Percentiles rank a stretch among this genome's conserved stretches.
Evolutionary conservation across 257 asterid genomes (phyloP).

Genomic region (Salvia splendens): DNA sequence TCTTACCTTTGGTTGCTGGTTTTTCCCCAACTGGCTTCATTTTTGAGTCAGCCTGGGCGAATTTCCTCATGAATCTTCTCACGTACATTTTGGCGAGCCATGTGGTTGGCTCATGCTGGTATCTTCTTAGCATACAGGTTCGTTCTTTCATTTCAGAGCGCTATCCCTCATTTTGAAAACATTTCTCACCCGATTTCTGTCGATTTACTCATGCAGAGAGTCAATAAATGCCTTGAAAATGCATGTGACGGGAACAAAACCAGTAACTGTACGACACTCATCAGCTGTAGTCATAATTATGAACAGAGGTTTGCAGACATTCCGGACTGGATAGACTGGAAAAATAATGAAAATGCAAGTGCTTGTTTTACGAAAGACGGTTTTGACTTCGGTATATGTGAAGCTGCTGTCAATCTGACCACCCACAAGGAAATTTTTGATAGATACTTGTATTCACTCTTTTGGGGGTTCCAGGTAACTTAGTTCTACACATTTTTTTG

Average conservation of each 20-base stretch:
- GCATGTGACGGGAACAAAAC: slow-evolving; percentile 54
- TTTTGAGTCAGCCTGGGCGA: slow-evolving; percentile 92
- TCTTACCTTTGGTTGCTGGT: slow-evolving; percentile 74
- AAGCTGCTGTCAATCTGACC: slow-evolving; percentile 63
- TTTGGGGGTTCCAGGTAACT: slow-evolving; percentile 98
- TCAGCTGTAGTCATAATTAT: slow-evolving; percentile 67
- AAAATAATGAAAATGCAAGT: slow-evolving; percentile 48
- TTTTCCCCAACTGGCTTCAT: slow-evolving; percentile 72
- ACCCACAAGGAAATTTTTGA: slow-evolving; percentile 39
- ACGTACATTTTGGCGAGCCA: slow-evolving; percentile 73
- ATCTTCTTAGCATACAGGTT: slow-evolving; percentile 90
- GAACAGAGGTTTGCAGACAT: slow-evolving; percentile 11
- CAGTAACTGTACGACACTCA: slow-evolving; percentile 44
- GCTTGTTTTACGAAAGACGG: slow-evolving; percentile 61
- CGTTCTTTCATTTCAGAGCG: no score
- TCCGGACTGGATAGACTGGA: slow-evolving; percentile 56
- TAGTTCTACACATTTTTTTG: background rate
- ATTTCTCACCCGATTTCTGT: background rate
- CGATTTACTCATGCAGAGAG: slow-evolving; percentile 54
- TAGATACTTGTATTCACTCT: slow-evolving; percentile 79
- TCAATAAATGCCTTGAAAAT: slow-evolving; percentile 78
- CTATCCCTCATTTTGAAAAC: no score
- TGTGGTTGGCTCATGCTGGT: slow-evolving; percentile 91
- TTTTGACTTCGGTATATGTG: slow-evolving; percentile 70
- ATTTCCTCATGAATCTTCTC: slow-evolving; percentile 74